Percentiles rank a stretch among this genome's conserved stretches.
These are phyloP conservation scores for Wickerhamomyces canadensis DNA, from an alignment of 805 yeast species.

Conservation along the genomic window DNA sequence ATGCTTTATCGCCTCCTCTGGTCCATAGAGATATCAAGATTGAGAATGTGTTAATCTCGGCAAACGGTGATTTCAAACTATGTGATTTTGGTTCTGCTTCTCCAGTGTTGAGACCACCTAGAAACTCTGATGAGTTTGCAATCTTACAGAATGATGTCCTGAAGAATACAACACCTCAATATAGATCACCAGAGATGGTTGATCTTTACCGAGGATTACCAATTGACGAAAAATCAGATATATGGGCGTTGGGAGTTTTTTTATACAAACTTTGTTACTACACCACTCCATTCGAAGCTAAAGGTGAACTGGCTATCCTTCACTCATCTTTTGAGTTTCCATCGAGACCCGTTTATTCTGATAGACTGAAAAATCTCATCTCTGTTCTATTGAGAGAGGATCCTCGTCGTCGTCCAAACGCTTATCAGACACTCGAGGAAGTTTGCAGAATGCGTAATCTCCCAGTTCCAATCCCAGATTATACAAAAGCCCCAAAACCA, in stretches of 20 bases:
- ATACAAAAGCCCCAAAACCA: constrained; percentile 21
- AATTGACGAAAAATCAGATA: constrained; percentile 76
- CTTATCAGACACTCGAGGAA: constrained; percentile 65
- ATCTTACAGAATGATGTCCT: constrained; percentile 61
- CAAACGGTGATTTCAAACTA: constrained; percentile 53
- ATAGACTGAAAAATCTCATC: constrained; percentile 59
- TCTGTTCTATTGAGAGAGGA: constrained; percentile 55
- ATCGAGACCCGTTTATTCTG: constrained; percentile 50
- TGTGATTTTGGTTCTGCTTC: constrained; percentile 85
- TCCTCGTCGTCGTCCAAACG: constrained; percentile 70
- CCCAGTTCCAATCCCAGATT: constrained; percentile 36
- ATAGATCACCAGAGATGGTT: constrained; percentile 81
- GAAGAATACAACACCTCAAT: constrained; percentile 82
- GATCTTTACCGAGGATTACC: constrained; percentile 64
- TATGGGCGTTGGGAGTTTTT: constrained; percentile 82
- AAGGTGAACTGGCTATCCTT: constrained; percentile 59
- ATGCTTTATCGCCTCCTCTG: constrained; percentile 63
- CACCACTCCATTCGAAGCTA: constrained; percentile 74
- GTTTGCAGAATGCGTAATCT: constrained; percentile 54
- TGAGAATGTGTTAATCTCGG: constrained; percentile 69
- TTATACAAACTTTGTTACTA: constrained; percentile 74
- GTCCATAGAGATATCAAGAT: constrained; percentile 79
- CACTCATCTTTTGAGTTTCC: constrained; percentile 51
- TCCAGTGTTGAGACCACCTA: constrained; percentile 57
- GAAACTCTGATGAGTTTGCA: constrained; percentile 52